phyloP scores from a whole-genome alignment of 1,284 basidiomycete species.

The Sporisorium scitamineum region DNA sequence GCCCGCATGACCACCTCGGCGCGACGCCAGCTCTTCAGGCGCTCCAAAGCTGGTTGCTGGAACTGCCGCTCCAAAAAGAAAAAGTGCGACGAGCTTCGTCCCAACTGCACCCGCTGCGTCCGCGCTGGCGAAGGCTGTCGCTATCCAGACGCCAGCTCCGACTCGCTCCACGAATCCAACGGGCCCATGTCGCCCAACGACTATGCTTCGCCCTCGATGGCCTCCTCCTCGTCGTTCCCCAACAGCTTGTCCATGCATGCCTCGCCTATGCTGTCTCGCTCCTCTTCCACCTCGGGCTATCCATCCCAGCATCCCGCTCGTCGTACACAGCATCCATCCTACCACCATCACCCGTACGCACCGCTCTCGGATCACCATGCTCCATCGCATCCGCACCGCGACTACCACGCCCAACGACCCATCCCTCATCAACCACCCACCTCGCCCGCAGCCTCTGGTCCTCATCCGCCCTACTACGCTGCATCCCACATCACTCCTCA shows the following conservation, averaged over 20 bases:
- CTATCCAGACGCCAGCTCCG: conserved; percentile 41
- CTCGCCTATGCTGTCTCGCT: conserved; percentile 37
- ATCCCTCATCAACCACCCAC: conserved; percentile 10
- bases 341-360: conserved; percentile 37
- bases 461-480: conserved; percentile 15
- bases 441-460: conserved; percentile 4
- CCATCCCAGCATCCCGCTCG: conserved; percentile 23
- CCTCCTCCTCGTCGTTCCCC: conserved; percentile 31
- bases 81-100: conserved; percentile 51
- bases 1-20: conserved; percentile 47
- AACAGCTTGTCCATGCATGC: conserved; percentile 25
- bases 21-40: conserved; percentile 47
- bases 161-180: conserved; percentile 19
- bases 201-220: conserved; percentile 28
- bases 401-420: conserved; percentile 22
- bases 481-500: conserved; percentile 3
- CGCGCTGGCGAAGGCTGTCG: conserved; percentile 42
- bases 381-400: conserved; percentile 20
- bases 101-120: conserved; percentile 45
- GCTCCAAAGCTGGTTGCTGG: conserved; percentile 52
- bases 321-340: conserved; percentile 16
- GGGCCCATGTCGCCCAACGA: conserved; percentile 15
- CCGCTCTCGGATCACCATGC: conserved; percentile 12
- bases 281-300: conserved; percentile 32
- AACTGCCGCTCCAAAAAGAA: conserved; percentile 55